Base-by-base conservation (phyloP, 441 rosid species). In the Omphalea diandra region DNA sequence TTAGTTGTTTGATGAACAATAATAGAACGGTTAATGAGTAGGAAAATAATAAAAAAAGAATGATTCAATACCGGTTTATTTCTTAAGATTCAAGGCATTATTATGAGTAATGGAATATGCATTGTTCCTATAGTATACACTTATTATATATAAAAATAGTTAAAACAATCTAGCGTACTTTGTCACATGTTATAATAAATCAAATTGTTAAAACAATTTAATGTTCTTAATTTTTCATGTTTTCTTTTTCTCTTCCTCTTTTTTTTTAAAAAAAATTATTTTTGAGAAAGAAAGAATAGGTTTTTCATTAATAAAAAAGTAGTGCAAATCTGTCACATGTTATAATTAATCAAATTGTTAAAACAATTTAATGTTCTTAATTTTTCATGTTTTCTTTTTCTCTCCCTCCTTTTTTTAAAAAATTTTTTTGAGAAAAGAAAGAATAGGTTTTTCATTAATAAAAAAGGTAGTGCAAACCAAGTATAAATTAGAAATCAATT, bases 151-250 rank as follows among this genome's bases (percentile, higher is more conserved):
- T 20, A 20, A 29, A 32, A 15, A 5, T 2, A 44, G 49, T 14
- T 44, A 15, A 44, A 44, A 44, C 14, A 44, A 3, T 10, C 15
- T 12, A 12, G 26, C 17, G 35, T 46, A 59, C 59, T 15, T n/a
- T 55, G 26, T 64, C 60, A 59, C 49, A 70, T 58, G 69, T 15
- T 24, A 41, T 40, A 55, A 63, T 36, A 15, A 73, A 56, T 17
- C 58, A 65, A 55, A 40, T n/a, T n/a, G n/a, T n/a, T n/a, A n/a
- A n/a, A n/a, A n/a, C n/a, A n/a, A n/a, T n/a, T n/a, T n/a, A n/a
- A n/a, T n/a, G n/a, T n/a, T n/a, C n/a, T n/a, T n/a, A n/a, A n/a
- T n/a, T n/a, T n/a, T n/a, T n/a, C n/a, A n/a, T n/a, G 44, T 43
- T 5, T 31, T 24, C 22, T 32, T 36, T 65, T 15, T 43, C 44